Base-by-base conservation (phyloP, 1,284 basidiomycete genomes). In the Hypsizygus ulmarius region DNA sequence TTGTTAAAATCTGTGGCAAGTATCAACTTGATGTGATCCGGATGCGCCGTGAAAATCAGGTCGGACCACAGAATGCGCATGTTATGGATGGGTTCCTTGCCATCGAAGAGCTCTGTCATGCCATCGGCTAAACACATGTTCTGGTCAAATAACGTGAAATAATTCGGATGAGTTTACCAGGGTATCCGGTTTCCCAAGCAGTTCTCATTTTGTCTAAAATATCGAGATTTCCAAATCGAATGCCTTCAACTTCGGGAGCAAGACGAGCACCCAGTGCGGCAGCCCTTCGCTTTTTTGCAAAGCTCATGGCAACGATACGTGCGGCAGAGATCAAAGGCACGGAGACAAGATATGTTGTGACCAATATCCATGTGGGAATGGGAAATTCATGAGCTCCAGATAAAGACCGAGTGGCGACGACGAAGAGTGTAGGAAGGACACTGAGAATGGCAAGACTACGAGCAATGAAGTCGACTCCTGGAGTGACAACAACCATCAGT, bases 1-100 rank as follows among this genome's bases (percentile, higher is more conserved):
- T 75, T 75, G 8, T 67, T 61, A 51, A 77, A 78, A 41, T 74
- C 71, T 1, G 73, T 73, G 0, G 73, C 68, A 5, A 77, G 59
- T 4, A 75, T 70, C 12, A 62, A 52, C 50, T 75, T 73, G 52
- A 74, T 64, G 49, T 74, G 67, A 42, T 74, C 69, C 0, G 73
- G 72, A 16, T 53, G 61, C 45, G 62, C 62, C 38, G 65, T 75
- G 42, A 75, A 62, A 28, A 74, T 59, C 15, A 64, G 25, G 41
- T 68, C 65, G 2, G 60, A 59, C 65, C 67, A 68, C 35, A 67
- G 42, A 37, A 66, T 46, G 3, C 55, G 53, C 6, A 58, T n/a
- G 39, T 62, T 61, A 19, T 52, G 19, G 1, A 52, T 39, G 12
- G 58, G 52, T n/a, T 52, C 59, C 34, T 25, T 25, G 3, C 43